Evolutionary conservation across 768 basidiomycete species (phyloP).

Genomic region (Stropharia rugosoannulata): DNA sequence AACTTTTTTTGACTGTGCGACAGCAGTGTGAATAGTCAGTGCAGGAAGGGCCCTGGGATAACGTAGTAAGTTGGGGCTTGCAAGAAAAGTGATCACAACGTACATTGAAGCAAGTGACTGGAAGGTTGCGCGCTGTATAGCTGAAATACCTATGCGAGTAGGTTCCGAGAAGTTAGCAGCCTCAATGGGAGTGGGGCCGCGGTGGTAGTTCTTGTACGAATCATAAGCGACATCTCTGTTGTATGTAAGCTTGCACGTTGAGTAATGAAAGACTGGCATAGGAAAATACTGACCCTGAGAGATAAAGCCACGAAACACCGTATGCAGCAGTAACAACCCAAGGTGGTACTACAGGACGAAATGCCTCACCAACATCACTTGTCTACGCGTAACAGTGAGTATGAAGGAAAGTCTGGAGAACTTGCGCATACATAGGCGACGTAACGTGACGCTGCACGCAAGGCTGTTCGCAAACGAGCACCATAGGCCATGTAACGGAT

Average conservation of each 20-base stretch:
- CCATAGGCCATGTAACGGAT: constrained; percentile 76
- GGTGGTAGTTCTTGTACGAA: constrained; percentile 72
- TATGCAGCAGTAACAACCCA: constrained; percentile 75
- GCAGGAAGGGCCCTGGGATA: constrained; percentile 72
- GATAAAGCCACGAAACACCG: constrained; percentile 80
- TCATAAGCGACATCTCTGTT: constrained; percentile 75
- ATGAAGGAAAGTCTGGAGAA: background rate
- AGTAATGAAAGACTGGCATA: background rate
- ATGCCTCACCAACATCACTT: constrained; percentile 82
- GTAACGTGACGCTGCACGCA: constrained; percentile 69
- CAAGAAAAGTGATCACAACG: constrained; percentile 67
- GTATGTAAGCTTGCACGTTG: background rate
- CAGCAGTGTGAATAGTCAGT: constrained; percentile 82
- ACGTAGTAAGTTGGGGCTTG: background rate
- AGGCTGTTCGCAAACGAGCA: constrained; percentile 73
- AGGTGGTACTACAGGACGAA: constrained; percentile 75
- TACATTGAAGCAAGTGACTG: constrained; percentile 32
- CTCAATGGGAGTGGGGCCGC: constrained; percentile 66
- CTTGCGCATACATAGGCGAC: constrained; percentile 64
- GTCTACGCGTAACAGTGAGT: constrained; percentile 43
- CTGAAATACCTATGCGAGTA: constrained; percentile 65
- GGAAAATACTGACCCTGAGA: constrained; percentile 43
- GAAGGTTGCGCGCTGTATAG: constrained; percentile 75
- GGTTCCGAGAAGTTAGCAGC: constrained; percentile 70
- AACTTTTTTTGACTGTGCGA: constrained; percentile 68